Percentiles rank a stretch among this genome's conserved stretches.
These are phyloP conservation scores for Monosporascus sp. DNA, from an alignment of 2,329 filamentous ascomycete species.

Conservation along the genomic window DNA sequence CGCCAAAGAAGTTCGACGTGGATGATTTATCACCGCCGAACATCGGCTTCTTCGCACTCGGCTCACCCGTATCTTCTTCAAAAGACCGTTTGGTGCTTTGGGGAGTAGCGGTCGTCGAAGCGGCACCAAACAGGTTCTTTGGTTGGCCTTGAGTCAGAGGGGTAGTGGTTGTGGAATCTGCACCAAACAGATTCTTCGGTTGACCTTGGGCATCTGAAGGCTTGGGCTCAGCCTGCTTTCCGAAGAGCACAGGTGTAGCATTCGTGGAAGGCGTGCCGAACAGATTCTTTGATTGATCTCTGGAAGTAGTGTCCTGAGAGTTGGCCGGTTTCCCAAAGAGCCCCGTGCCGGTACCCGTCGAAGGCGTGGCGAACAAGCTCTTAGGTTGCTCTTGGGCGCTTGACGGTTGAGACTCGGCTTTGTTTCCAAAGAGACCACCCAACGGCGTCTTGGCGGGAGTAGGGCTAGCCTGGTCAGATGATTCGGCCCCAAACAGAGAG, in stretches of 20 bases:
- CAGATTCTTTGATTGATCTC: background rate
- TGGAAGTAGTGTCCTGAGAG: background rate
- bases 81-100: conserved; percentile 10
- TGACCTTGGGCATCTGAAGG: background rate
- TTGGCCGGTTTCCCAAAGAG: background rate
- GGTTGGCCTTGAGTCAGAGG: conserved; percentile 5
- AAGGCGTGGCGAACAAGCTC: conserved; percentile 5
- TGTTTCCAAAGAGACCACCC: conserved; percentile 6
- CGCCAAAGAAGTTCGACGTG: conserved; percentile 16
- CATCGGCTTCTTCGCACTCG: conserved; percentile 1
- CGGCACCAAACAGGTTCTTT: conserved; percentile 1
- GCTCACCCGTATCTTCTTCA: conserved; percentile 4
- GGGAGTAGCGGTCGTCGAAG: conserved; percentile 8
- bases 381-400: conserved; percentile 10
- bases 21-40: conserved; percentile 16
- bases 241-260: background rate
- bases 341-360: background rate
- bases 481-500: conserved; percentile 16
- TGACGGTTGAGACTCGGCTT: conserved; percentile 5
- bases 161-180: conserved; percentile 6
- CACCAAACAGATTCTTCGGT: background rate
- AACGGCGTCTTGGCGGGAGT: conserved; percentile 8
- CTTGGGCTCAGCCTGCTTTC: background rate
- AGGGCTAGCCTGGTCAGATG: conserved; percentile 12
- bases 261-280: conserved; percentile 1